phyloP scores from a whole-genome alignment of 768 basidiomycete species.

The Leccinellum luteum region DNA sequence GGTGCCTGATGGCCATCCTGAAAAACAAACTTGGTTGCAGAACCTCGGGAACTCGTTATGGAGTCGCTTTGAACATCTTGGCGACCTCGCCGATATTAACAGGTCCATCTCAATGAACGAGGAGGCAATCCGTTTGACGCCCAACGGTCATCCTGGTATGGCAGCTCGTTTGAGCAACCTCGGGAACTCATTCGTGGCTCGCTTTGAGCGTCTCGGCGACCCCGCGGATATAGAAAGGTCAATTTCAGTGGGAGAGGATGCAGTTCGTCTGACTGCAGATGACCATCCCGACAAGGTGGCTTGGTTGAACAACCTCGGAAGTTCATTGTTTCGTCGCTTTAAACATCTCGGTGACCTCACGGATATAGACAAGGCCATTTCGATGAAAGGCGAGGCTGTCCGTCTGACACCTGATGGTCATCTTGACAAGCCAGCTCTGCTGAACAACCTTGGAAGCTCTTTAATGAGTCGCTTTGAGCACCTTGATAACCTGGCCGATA shows the following conservation, averaged over 20 bases:
- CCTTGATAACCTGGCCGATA: not conserved
- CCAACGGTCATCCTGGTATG: not conserved
- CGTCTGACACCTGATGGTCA: not conserved
- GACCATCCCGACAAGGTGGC: not conserved
- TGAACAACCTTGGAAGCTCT: not conserved
- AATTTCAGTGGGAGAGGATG: not conserved
- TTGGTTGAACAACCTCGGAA: not conserved
- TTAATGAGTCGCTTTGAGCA: not conserved
- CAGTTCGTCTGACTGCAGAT: not conserved
- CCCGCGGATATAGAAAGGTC: not conserved
- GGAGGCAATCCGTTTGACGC: not conserved
- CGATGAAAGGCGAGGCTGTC: too few species aligned
- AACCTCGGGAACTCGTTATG: not conserved
- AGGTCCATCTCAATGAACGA: not conserved
- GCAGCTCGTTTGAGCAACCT: not conserved
- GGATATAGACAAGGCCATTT: not conserved
- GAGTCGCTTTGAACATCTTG: not conserved
- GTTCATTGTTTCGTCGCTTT: not conserved
- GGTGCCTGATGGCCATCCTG: not conserved
- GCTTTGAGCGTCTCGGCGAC: not conserved
- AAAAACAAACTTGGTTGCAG: not conserved
- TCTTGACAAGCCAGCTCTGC: not conserved
- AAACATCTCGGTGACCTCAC: not conserved
- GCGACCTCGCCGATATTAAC: not conserved
- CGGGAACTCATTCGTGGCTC: not conserved